Evolutionary conservation across 2,329 filamentous ascomycete species (phyloP), one percentile per base, ranked within the genome.

Genomic region (Tolypocladium cylindrosporum): DNA sequence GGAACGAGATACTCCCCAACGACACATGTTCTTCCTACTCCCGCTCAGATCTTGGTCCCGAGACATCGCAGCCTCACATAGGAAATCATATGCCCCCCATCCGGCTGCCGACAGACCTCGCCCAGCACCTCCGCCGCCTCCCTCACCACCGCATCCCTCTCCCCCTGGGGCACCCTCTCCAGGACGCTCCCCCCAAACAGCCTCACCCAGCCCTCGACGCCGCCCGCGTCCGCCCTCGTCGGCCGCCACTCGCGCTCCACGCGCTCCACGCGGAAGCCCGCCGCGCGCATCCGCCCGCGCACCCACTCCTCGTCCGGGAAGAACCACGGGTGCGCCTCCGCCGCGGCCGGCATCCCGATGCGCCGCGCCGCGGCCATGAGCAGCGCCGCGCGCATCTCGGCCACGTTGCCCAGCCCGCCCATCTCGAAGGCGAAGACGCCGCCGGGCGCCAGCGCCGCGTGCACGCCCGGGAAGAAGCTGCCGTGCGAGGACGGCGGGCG

Each of bases 371-470:
- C 72, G 1, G 79, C 79, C 19, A 76, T 73, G 4, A 85, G 71
- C 9, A 88, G 72, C 2, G 83, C 82, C 0, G 81, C 75, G 36
- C 82, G 77, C 63, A 87, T 79, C 69, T 89, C 87, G 1, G 76
- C 73, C 1, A 88, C 78, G 69, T 90, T 89, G 24, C 87, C 88
- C 55, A 85, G 78, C 0, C 86, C 87, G 56, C 88, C 87, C 83
- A 87, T 87, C 69, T 90, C 87, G 64, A 90, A 88, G 11, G 81
- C 79, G 59, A 90, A 85, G 0, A 64, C 65, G 1, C 84, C 87
- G 13, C 77, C 78, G 0, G 81, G 79, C 4, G 4, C 8, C 24
- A 48, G 43, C 45, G 14, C 14, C 16, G 27, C 45, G 24, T 34
- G 45, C 0, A 31, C 45, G 7, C 27, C 19, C 14, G 24, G 27